Base-by-base conservation (phyloP, 345 rosid genomes). In the Salix exigua region DNA sequence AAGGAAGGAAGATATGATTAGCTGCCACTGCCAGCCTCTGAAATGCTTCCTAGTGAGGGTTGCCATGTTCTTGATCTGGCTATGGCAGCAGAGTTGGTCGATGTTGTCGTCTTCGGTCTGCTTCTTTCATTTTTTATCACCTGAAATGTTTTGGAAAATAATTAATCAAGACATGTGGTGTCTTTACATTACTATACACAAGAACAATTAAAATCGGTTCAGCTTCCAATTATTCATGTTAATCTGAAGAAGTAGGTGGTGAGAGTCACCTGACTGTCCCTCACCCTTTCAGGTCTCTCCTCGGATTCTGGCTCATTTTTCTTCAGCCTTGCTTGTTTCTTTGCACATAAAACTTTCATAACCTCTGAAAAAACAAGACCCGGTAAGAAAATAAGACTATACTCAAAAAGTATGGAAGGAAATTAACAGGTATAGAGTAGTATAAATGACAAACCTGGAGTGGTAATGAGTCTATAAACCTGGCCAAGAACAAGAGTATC, bases 41-140 rank as follows among this genome's bases (percentile, higher is more conserved):
- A 88, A 84, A 93, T 95, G 93, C 96, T 95, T 78, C 89, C 79
- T 13, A 95, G 83, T n/a, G 97, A 90, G 33, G 99, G 99, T 65
- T 93, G 97, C 97, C 99, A 95, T 60, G 91, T 82, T 82, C 86
- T 90, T 84, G 91, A 85, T 88, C 83, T 89, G 33, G 75, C 74
- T 28, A 77, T 72, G 4, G 53, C 48, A 31, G 82, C 82, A 37
- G 88, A 69, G 85, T 85, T 85, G 42, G 83, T 37, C 35, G 89
- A 44, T 72, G 84, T 5, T 79, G 88, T 30, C 38, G 86, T 74
- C 77, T 84, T 83, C 74, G 85, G 77, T 75, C 80, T 77, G 63
- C 78, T 90, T 79, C 86, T 88, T 74, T 90, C 99, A 75, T 84
- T 82, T 73, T 78, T 88, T 68, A 51, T 84, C 74, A 79, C 88